A percentile compares a stretch with the other conserved stretches of the same genome.
These are phyloP conservation scores for Pichia sp. DNA, from an alignment of 1,139 yeast species.

Conservation along the genomic window DNA sequence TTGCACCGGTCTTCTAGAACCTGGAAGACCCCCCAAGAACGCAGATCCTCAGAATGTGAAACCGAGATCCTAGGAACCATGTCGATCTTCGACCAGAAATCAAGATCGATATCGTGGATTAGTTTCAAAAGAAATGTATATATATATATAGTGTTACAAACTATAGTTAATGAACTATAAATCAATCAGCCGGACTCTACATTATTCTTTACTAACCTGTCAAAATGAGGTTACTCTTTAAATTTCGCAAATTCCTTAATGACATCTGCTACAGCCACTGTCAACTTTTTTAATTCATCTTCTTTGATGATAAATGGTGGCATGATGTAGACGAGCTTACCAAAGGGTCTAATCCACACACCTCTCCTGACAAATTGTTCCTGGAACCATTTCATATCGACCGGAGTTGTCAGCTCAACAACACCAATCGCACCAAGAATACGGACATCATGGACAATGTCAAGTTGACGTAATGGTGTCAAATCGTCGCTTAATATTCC, in stretches of 20 bases:
- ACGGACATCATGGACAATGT: conserved; percentile 16
- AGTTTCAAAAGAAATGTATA: too few relatives aligned
- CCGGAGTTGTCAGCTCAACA: conserved; percentile 27
- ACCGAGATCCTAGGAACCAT: too few relatives aligned
- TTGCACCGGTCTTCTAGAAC: too few relatives aligned
- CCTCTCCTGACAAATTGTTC: conserved; percentile 15
- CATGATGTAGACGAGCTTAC: conserved; percentile 17
- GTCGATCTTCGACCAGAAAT: too few relatives aligned
- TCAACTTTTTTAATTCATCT: conserved; percentile 3
- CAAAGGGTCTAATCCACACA: conserved; percentile 20
- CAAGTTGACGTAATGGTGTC: not conserved
- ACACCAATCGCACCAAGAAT: conserved; percentile 36
- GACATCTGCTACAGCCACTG: conserved; percentile 4
- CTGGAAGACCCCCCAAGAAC: too few relatives aligned
- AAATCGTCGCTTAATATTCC: conserved; percentile 3
- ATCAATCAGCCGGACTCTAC: too few relatives aligned
- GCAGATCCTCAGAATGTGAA: too few relatives aligned
- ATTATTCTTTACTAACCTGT: too few relatives aligned
- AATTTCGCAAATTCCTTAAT: conserved; percentile 5
- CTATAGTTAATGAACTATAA: too few relatives aligned
- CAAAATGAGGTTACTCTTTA: not conserved
- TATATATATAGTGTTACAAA: too few relatives aligned
- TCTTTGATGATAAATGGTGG: conserved; percentile 13
- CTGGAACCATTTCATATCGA: conserved; percentile 24
- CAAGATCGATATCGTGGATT: too few relatives aligned